These are phyloP conservation scores for Fusarium buharicum DNA, from an alignment of 2,329 filamentous ascomycete genomes.

Conservation along the genomic window DNA sequence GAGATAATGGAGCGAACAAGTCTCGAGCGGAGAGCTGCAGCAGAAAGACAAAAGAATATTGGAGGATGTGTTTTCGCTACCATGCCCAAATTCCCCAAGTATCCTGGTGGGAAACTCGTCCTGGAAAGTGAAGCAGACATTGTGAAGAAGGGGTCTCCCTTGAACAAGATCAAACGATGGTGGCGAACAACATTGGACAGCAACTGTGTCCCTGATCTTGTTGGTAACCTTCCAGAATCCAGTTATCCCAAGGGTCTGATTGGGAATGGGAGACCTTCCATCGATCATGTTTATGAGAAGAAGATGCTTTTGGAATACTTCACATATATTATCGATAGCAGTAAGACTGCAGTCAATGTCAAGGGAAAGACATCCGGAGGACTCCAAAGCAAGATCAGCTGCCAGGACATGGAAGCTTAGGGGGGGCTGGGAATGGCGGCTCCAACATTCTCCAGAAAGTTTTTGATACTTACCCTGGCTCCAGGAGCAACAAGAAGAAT, in stretches of 20 bases:
- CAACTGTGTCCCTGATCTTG: neutral
- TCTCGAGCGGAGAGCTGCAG: neutral
- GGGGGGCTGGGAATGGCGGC: neutral
- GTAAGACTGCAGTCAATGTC: neutral
- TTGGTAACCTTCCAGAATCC: neutral
- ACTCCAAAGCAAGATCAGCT: constrained; percentile 10
- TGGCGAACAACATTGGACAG: neutral
- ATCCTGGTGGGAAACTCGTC: neutral
- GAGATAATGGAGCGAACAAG: neutral
- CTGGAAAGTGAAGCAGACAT: neutral
- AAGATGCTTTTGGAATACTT: constrained; percentile 22
- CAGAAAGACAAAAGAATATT: neutral
- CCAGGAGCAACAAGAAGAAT: neutral
- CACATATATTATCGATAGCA: neutral
- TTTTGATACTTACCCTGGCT: constrained; percentile 9
- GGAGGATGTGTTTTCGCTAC: neutral
- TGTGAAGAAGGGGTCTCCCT: neutral
- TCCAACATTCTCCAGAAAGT: constrained; percentile 2
- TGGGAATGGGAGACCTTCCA: neutral
- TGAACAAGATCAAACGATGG: constrained; percentile 4
- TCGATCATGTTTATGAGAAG: constrained; percentile 31
- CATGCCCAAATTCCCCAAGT: constrained; percentile 1
- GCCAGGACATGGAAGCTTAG: constrained; percentile 13
- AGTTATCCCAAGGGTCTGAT: neutral
- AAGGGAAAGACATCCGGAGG: neutral